phyloP scores from a whole-genome alignment of 2,329 filamentous ascomycete species.

The Xylariaceae sp. region DNA sequence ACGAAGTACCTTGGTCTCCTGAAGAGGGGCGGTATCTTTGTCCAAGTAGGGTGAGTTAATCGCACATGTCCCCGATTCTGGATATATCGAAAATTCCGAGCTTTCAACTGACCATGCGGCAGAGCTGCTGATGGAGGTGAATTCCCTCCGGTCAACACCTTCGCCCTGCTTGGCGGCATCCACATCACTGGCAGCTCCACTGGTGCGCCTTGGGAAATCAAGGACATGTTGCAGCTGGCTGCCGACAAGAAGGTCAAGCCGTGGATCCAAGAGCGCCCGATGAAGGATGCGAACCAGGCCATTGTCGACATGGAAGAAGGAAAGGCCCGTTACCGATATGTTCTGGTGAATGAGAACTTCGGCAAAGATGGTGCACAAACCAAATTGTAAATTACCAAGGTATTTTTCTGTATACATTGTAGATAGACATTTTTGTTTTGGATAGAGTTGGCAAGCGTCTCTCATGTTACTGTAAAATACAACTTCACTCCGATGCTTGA shows the following conservation, averaged over 20 bases:
- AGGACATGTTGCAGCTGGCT: constrained; percentile 56
- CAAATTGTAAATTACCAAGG: constrained; percentile 4
- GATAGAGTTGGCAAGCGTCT: no score
- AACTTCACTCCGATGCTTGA: no score
- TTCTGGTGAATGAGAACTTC: constrained; percentile 39
- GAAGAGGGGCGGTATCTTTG: constrained; percentile 53
- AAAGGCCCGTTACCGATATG: constrained; percentile 47
- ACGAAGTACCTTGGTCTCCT: constrained; percentile 56
- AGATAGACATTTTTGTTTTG: no score
- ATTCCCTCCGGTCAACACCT: constrained; percentile 45
- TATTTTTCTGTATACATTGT: no score
- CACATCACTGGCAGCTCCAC: constrained; percentile 44
- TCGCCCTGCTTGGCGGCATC: constrained; percentile 49
- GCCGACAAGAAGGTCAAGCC: constrained; percentile 53
- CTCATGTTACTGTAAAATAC: no score
- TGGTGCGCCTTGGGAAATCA: constrained; percentile 52
- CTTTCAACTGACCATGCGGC: constrained; percentile 1
- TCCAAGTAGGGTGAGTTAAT: constrained; percentile 52
- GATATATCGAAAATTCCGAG: neutral
- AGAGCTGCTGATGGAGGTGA: constrained; percentile 52
- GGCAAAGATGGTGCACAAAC: constrained; percentile 21
- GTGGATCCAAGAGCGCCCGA: constrained; percentile 49
- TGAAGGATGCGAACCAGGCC: constrained; percentile 54
- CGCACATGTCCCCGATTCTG: neutral
- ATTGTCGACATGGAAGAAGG: constrained; percentile 53